phyloP scores from a whole-genome alignment of 2,329 filamentous ascomycete species.

The Claviceps sp. region DNA sequence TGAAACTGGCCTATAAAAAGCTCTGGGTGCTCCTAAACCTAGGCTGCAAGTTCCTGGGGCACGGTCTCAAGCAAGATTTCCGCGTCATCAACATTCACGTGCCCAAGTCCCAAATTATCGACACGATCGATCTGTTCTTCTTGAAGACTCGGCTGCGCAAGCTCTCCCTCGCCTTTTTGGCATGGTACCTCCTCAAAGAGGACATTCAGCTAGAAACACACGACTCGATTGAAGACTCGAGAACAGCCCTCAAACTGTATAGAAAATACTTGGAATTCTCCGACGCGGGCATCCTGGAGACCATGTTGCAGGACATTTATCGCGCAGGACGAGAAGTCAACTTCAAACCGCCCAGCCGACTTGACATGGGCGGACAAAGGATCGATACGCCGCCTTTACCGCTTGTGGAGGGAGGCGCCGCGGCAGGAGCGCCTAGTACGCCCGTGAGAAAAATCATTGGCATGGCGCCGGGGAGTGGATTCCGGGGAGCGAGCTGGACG shows the following conservation, averaged over 20 bases:
- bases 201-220: constrained; percentile 88
- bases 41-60: constrained; percentile 85
- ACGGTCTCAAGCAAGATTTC: constrained; percentile 90
- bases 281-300: constrained; percentile 70
- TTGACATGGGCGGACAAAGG: constrained; percentile 29
- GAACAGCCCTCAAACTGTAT: constrained; percentile 78
- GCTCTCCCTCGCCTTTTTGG: constrained; percentile 79
- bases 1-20: constrained; percentile 95
- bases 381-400: constrained; percentile 42
- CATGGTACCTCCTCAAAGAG: constrained; percentile 82
- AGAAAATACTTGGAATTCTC: constrained; percentile 82
- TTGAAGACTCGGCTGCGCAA: constrained; percentile 71
- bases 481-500: constrained; percentile 29
- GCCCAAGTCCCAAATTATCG: constrained; percentile 77
- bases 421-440: constrained; percentile 29
- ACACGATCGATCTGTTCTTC: constrained; percentile 87
- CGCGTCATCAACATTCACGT: constrained; percentile 97
- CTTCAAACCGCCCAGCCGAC: constrained; percentile 37
- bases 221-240: constrained; percentile 90
- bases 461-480: constrained; percentile 20
- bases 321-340: constrained; percentile 32
- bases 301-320: constrained; percentile 82
- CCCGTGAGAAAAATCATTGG: constrained; percentile 28
- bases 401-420: constrained; percentile 14
- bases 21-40: constrained; percentile 93